phyloP scores from a whole-genome alignment of 1,284 basidiomycete species.

The Xerocomus minutiporus region DNA sequence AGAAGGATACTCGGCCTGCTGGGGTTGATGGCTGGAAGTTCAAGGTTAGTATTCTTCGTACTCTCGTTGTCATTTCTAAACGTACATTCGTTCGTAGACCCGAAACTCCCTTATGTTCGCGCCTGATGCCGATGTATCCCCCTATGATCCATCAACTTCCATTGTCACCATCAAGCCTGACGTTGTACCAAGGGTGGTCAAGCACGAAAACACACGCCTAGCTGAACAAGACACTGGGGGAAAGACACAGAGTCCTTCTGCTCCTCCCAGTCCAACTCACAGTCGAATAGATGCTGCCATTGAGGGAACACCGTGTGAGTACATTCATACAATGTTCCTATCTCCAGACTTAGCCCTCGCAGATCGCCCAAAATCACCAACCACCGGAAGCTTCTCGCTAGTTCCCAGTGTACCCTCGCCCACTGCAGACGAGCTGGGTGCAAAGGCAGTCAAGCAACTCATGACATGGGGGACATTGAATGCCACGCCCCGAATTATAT shows the following conservation, averaged over 20 bases:
- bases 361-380: conserved; percentile 61
- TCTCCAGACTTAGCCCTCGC: conserved; percentile 7
- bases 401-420: conserved; percentile 85
- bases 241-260: conserved; percentile 43
- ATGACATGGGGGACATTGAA: conserved; percentile 92
- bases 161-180: conserved; percentile 33
- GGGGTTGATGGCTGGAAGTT: conserved; percentile 83
- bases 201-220: conserved; percentile 76
- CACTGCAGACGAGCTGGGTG: conserved; percentile 73
- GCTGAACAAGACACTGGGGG: conserved; percentile 57
- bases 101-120: conserved; percentile 91
- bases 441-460: conserved; percentile 74
- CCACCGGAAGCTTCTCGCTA: conserved; percentile 58
- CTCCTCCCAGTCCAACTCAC: conserved; percentile 80
- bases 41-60: conserved; percentile 52
- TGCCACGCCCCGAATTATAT: conserved; percentile 80
- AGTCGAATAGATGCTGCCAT: conserved; percentile 89
- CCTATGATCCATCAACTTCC: conserved; percentile 53
- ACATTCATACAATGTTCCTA: background rate
- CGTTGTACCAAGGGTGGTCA: conserved; percentile 62
- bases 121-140: conserved; percentile 84
- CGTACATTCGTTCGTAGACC: conserved; percentile 44
- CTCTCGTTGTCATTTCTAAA: conserved; percentile 1
- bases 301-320: conserved; percentile 71
- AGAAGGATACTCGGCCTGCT: conserved; percentile 64